Conservation (phyloP, 345 rosid genomes). For the Populus ilicifolia region DNA sequence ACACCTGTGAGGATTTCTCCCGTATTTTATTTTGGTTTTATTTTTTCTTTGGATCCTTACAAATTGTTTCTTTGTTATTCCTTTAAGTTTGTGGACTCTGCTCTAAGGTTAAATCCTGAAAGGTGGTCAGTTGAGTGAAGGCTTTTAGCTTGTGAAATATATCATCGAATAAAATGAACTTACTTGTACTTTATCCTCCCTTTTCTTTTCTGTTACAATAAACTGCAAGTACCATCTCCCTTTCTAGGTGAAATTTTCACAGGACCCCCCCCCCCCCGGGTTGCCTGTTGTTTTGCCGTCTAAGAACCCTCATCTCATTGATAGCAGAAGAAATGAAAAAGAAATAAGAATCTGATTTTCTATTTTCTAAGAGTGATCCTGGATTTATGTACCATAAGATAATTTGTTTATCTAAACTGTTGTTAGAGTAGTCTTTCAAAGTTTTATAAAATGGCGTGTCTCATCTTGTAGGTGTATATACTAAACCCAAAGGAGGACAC, state of each 20-base stretch:
- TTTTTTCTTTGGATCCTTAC: background rate
- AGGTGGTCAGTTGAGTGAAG: background rate
- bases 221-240: no score
- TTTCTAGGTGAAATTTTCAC: no score
- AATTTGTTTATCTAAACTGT: no score
- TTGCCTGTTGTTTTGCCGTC: no score
- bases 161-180: no score
- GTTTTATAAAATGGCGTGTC: background rate
- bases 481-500: constrained; percentile 87
- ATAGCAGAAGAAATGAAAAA: no score
- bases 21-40: background rate
- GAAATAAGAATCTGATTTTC: no score
- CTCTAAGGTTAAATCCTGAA: background rate
- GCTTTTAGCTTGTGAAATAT: background rate
- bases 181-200: no score
- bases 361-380: no score
- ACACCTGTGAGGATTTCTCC: constrained; percentile 64
- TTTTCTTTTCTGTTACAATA: no score
- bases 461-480: constrained; percentile 51
- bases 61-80: background rate
- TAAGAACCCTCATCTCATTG: no score
- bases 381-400: background rate
- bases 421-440: background rate
- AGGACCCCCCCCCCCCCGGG: no score
- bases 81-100: background rate